Conservation (phyloP, 1,139 yeast genomes). For the Protomyces inouyei region DNA sequence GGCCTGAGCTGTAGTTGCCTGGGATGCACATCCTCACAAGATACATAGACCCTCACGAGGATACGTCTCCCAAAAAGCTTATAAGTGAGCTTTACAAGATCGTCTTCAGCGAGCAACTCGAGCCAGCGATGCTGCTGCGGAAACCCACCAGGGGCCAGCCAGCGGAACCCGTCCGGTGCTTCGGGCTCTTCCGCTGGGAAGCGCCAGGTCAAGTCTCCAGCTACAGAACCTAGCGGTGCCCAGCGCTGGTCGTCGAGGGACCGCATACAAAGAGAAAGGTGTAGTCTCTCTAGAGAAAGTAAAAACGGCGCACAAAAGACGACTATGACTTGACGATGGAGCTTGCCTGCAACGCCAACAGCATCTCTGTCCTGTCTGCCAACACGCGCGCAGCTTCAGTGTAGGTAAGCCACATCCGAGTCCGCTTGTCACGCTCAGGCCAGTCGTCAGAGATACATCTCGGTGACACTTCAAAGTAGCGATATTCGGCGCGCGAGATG, state of each 20-base stretch:
- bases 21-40: slow-evolving; percentile 3
- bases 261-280: too few relatives aligned
- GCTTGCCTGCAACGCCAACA: slow-evolving; percentile 23
- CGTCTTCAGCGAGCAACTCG: background rate
- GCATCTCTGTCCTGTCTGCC: slow-evolving; percentile 27
- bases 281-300: too few relatives aligned
- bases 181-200: background rate
- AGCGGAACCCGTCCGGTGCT: slow-evolving; percentile 15
- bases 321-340: slow-evolving; percentile 18
- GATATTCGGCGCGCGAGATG: slow-evolving; percentile 25
- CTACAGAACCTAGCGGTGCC: background rate
- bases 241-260: background rate
- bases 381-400: slow-evolving; percentile 27
- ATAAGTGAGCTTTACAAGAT: slow-evolving; percentile 3
- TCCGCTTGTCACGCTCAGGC: slow-evolving; percentile 30
- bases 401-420: slow-evolving; percentile 30
- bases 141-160: slow-evolving; percentile 17
- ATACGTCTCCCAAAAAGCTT: background rate
- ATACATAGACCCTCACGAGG: slow-evolving; percentile 9
- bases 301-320: background rate
- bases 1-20: background rate
- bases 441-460: slow-evolving; percentile 23
- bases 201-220: background rate
- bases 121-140: slow-evolving; percentile 16
- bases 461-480: slow-evolving; percentile 27